Conservation (phyloP, 2,329 filamentous ascomycete species). For the Aspergillus unguis region DNA sequence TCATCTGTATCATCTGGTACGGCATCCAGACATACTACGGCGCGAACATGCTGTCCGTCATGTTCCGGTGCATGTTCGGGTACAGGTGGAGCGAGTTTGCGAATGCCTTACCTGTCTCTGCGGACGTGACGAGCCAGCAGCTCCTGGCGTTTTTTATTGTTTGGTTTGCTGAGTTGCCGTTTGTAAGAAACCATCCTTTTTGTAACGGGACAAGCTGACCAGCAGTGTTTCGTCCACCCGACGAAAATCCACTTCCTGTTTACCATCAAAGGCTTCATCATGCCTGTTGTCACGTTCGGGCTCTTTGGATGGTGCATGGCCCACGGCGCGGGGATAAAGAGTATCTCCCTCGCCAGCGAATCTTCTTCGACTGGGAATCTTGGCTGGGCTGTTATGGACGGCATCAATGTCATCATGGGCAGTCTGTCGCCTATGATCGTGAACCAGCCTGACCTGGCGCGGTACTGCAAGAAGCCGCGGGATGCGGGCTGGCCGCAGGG, state of each 20-base stretch:
- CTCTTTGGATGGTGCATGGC: conserved; percentile 3
- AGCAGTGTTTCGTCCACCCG: conserved; percentile 2
- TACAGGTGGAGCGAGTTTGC: not conserved
- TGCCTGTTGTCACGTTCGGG: conserved; percentile 4
- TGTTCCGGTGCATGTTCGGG: conserved; percentile 6
- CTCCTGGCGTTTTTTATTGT: conserved; percentile 1
- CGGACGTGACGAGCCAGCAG: not conserved
- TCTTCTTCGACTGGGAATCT: not conserved
- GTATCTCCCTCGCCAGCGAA: not conserved
- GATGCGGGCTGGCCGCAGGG: conserved; percentile 4
- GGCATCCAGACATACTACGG: conserved; percentile 26
- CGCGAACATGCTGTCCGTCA: not conserved
- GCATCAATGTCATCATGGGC: conserved; percentile 2
- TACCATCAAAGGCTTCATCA: conserved; percentile 1
- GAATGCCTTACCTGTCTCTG: not conserved
- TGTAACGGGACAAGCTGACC: too few species aligned
- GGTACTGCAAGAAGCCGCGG: not conserved
- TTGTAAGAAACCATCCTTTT: too few species aligned
- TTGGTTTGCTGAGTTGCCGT: conserved; percentile 1
- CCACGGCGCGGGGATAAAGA: not conserved
- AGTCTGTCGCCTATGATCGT: not conserved
- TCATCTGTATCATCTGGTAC: conserved; percentile 30
- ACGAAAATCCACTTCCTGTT: conserved; percentile 2
- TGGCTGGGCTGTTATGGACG: conserved; percentile 5
- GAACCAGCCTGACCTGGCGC: conserved; percentile 6